Percentiles rank a stretch among this genome's conserved stretches.
Conservation (phyloP, 2,329 filamentous ascomycete species). For the Trichoderma semiorbis region DNA sequence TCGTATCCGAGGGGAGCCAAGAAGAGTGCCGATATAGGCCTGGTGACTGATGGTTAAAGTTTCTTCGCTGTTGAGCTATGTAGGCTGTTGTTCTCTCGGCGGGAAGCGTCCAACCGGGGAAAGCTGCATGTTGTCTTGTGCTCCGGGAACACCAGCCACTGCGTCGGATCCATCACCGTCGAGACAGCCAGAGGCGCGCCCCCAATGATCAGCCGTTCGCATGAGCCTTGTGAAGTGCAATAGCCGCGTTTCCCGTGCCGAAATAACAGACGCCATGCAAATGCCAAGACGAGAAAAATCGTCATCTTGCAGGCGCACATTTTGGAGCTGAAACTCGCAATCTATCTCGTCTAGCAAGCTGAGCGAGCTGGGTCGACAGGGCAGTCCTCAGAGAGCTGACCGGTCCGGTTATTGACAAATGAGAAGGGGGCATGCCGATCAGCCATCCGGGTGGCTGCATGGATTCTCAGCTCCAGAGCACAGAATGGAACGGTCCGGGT, state of each 20-base stretch:
- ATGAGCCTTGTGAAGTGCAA: neutral
- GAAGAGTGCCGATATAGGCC: constrained; percentile 5
- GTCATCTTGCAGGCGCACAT: constrained; percentile 12
- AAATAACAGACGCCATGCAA: neutral
- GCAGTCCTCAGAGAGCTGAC: constrained; percentile 12
- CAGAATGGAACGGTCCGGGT: constrained; percentile 2
- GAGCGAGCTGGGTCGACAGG: constrained; percentile 1
- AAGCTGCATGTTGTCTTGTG: neutral
- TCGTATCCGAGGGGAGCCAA: constrained; percentile 3
- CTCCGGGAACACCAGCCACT: constrained; percentile 11
- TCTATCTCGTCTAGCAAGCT: neutral
- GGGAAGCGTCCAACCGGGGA: constrained; percentile 3
- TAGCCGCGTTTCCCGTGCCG: constrained; percentile 9
- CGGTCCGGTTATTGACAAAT: constrained; percentile 20
- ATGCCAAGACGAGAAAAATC: constrained; percentile 7
- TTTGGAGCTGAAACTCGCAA: neutral
- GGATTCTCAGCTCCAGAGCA: constrained; percentile 13
- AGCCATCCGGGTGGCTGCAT: constrained; percentile 18
- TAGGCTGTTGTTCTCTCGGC: neutral
- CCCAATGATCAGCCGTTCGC: neutral
- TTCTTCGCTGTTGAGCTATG: neutral
- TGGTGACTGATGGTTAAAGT: neutral
- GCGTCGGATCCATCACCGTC: constrained; percentile 12
- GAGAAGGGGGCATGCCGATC: constrained; percentile 7
- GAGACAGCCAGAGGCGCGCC: neutral